Percentiles rank a stretch among this genome's conserved stretches.
These are phyloP conservation scores for Ascocoryne sarcoides DNA, from an alignment of 2,329 filamentous ascomycete genomes.

Conservation along the genomic window DNA sequence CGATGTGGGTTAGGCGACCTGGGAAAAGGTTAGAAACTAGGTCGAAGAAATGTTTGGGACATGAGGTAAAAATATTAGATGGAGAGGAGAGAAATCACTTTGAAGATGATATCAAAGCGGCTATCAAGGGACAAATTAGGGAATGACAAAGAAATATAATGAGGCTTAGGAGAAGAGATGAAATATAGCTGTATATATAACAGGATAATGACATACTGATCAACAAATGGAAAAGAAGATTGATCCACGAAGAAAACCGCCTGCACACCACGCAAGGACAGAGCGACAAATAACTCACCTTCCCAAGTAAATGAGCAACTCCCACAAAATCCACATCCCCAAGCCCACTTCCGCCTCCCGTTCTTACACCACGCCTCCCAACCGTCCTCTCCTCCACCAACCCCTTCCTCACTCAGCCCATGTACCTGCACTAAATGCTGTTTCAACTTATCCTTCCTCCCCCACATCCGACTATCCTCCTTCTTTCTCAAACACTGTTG, in stretches of 20 bases:
- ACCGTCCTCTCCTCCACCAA: not conserved
- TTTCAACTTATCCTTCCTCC: slow-evolving; percentile 19
- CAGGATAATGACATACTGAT: not conserved
- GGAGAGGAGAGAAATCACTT: too few species aligned
- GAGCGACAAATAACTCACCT: too few species aligned
- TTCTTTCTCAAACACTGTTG: slow-evolving; percentile 11
- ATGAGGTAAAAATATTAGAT: too few species aligned
- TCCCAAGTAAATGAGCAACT: slow-evolving; percentile 16
- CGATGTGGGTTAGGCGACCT: slow-evolving; percentile 18
- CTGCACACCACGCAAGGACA: not conserved
- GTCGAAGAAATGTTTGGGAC: not conserved
- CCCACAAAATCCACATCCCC: slow-evolving; percentile 22
- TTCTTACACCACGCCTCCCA: slow-evolving; percentile 18
- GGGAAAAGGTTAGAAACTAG: not conserved
- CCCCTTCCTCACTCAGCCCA: slow-evolving; percentile 5
- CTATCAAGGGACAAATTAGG: too few species aligned
- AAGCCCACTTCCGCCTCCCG: slow-evolving; percentile 15
- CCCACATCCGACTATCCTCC: slow-evolving; percentile 4
- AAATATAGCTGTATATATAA: too few species aligned
- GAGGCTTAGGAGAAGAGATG: too few species aligned
- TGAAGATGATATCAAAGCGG: too few species aligned
- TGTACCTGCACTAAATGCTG: slow-evolving; percentile 18
- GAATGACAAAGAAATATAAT: too few species aligned
- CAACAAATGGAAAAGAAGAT: not conserved
- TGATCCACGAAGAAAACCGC: too few species aligned